Evolutionary conservation across 139 green algal genomes (phyloP), one percentile per base, ranked within the genome.

Genomic region (Diplosphaera chodatii): DNA sequence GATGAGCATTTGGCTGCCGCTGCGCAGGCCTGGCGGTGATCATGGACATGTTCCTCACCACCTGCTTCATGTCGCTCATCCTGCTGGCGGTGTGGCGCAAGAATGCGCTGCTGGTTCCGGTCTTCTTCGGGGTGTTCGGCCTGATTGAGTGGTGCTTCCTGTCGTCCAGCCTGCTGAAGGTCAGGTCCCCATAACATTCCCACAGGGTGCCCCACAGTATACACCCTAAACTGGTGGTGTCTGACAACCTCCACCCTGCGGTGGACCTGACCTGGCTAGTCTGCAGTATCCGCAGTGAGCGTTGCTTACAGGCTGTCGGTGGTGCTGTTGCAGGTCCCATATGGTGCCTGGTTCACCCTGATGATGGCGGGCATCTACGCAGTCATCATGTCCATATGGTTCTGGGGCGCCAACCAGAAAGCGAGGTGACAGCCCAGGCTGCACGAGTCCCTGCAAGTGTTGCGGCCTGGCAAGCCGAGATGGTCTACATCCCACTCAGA

Each of bases 21-120:
- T 66, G 40, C 27, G 63, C 70, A 80, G 79, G 81, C 30, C 48
- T 86, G 40, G 73, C 81, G 3, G 74, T 86, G 55, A 56, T 85
- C 5, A 59, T n/a, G 3, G 81, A 83, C 56, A 85, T 85, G 81
- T 56, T 85, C 5, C n/a, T 86, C 31, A 78, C 77, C 62, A 85
- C 78, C 1, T 70, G 73, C 10, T 81, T 86, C 34, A 33, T 82
- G 37, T 63, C 69, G 0, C 41, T 85, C 18, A 55, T 86, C 3
- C 63, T 81, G 64, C 40, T 85, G 10, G 72, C 62, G 5, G 74
- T 71, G 3, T 86, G 81, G 81, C 29, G 56, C 23, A 72, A 63
- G 66, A 18, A 68, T 55, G 62, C 69, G 4, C 8, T 70, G 10
- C 25, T 30, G 2, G 29, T 40, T 16, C 32, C 62, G 15, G 63